Conservation (phyloP, 495 filamentous ascomycete species). For the Neurospora sp. region DNA sequence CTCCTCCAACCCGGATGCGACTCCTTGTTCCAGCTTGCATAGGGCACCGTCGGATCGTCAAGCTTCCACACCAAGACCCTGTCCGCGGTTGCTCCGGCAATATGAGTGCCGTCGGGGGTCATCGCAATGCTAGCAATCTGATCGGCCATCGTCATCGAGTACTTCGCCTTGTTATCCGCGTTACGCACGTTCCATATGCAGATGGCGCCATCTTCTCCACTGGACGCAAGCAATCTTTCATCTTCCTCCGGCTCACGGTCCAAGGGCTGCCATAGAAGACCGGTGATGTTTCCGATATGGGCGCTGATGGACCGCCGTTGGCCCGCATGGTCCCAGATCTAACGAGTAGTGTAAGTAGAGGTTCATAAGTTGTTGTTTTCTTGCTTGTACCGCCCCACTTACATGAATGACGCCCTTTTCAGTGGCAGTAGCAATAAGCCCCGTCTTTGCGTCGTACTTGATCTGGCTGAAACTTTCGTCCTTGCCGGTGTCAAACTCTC, state of each 20-base stretch:
- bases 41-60: conserved; percentile 52
- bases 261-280: conserved; percentile 43
- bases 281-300: conserved; percentile 38
- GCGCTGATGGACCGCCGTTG: conserved; percentile 36
- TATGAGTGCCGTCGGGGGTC: conserved; percentile 60
- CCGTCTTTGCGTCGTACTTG: conserved; percentile 36
- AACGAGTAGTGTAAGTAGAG: neutral
- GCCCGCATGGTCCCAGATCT: conserved; percentile 43
- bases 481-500: conserved; percentile 31
- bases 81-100: conserved; percentile 58
- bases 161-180: conserved; percentile 44
- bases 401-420: conserved; percentile 44
- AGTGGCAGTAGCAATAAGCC: conserved; percentile 37
- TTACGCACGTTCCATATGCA: conserved; percentile 57
- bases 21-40: conserved; percentile 50
- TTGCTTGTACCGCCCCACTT: conserved; percentile 8
- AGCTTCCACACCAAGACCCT: conserved; percentile 63
- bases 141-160: conserved; percentile 45
- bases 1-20: conserved; percentile 41
- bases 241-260: conserved; percentile 23
- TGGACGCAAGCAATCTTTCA: conserved; percentile 42
- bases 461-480: conserved; percentile 37
- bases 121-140: conserved; percentile 49
- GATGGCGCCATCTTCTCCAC: conserved; percentile 54
- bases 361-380: neutral